Conservation (phyloP, 768 basidiomycete species). For the Boletus speciosus region DNA sequence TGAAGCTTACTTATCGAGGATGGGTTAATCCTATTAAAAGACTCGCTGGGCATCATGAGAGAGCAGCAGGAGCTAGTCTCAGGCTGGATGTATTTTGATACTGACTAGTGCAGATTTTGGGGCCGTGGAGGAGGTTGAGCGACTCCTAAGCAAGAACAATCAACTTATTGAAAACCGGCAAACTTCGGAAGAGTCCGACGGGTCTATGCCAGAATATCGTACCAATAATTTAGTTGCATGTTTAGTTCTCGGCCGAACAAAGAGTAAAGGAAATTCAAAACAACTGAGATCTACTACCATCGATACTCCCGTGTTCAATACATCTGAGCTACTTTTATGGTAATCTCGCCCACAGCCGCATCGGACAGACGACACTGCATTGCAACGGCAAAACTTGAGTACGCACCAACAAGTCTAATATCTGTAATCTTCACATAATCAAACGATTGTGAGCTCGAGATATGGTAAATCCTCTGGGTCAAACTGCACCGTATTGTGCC, state of each 20-base stretch:
- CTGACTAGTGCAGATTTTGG: neutral
- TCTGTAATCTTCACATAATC: neutral
- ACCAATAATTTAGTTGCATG: neutral
- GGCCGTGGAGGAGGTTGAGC: neutral
- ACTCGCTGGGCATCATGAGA: conserved; percentile 9
- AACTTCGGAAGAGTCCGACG: neutral
- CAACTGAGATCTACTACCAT: too few species aligned
- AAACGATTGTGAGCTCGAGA: neutral
- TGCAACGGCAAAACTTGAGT: too few species aligned
- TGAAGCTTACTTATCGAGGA: conserved; percentile 15
- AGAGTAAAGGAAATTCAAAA: too few species aligned
- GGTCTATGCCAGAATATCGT: too few species aligned
- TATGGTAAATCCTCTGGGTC: neutral
- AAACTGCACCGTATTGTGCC: neutral
- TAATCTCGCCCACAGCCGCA: too few species aligned
- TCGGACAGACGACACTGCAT: too few species aligned
- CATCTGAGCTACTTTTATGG: too few species aligned
- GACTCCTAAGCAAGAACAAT: too few species aligned
- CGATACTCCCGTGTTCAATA: too few species aligned
- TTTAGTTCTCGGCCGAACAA: neutral
- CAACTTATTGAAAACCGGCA: too few species aligned
- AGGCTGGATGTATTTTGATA: neutral
- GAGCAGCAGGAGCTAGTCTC: neutral
- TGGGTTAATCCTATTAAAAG: neutral
- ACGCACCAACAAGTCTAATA: neutral